A percentile compares a stretch with the other conserved stretches of the same genome.
Evolutionary conservation across 75 land plant genomes (phyloP).

Genomic region (Cunninghamia lanceolata): DNA sequence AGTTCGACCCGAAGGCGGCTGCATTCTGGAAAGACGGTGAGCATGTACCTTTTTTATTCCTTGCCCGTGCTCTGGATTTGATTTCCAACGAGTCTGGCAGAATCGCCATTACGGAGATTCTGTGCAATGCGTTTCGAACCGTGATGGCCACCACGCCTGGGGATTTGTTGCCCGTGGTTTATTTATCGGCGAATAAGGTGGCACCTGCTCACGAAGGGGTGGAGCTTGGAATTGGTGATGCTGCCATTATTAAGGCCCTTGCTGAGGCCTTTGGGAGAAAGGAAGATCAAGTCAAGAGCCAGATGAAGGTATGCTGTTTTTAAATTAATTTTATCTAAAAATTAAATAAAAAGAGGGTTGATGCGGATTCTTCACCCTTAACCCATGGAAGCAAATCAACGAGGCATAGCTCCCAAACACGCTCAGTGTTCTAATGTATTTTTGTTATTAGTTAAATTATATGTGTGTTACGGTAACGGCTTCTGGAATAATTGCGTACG

Average conservation of each 20-base stretch:
- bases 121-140: constrained; percentile 86
- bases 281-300: constrained; percentile 78
- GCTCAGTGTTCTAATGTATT: no score
- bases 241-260: constrained; percentile 70
- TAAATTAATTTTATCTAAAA: background rate
- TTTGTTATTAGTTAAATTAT: no score
- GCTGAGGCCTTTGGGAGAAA: constrained; percentile 87
- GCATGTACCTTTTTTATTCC: constrained; percentile 82
- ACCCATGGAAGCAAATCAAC: no score
- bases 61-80: constrained; percentile 61
- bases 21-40: constrained; percentile 85
- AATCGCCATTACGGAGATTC: constrained; percentile 86
- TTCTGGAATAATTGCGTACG: no score
- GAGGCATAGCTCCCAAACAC: background rate
- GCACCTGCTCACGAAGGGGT: constrained; percentile 88
- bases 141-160: constrained; percentile 80
- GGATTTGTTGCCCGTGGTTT: constrained; percentile 80
- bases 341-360: background rate
- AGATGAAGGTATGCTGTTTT: constrained; percentile 56
- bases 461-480: no score
- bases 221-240: constrained; percentile 96
- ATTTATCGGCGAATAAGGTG: constrained; percentile 82
- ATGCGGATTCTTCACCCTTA: background rate
- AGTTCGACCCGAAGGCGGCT: constrained; percentile 61
- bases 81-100: constrained; percentile 76